Base-by-base conservation (phyloP, 768 basidiomycete species). In the Neoboletus brunneissimus region DNA sequence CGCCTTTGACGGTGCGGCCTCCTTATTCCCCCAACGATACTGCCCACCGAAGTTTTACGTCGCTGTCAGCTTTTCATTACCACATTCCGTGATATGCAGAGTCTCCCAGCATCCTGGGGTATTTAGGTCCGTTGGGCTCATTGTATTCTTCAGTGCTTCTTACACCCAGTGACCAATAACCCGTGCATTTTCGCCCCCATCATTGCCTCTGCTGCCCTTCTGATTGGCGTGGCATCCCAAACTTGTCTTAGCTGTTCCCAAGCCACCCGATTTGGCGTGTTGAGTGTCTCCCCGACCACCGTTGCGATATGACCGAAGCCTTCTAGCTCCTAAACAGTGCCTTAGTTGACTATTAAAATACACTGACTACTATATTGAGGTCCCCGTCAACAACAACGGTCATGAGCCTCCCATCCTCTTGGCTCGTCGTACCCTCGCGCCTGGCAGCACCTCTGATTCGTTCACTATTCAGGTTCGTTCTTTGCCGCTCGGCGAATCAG, bases 361-460 rank as follows among this genome's bases (percentile, higher is more conserved):
- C 52, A 71, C 62, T 53, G 70, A 71, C 54, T 71, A 72, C 53
- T 73, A 71, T 34, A 69, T 71, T 20, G 72, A 71, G 49, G 70
- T 73, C 16, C 70, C 72, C 8, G 47, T 47, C 22, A 63, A 67
- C 42, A 73, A 71, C 62, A 71, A 63, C 29, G 70, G 70, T 25
- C 1, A 63, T 31, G 72, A 71, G 27, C 64, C 70, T 37, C 66
- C 64, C 4, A 72, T 71, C 57, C 66, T 71, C 40, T 48, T 71
- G 47, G 54, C 55, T 38, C 69, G 69, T 48, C 58, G 57, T 22
- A 63, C 59, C 23, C 50, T 65, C 23, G 3, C 43, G 13, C 8
- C 55, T 15, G 57, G 55, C 9, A 53, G 34, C 12, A 62, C 45
- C 20, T 41, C 58, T 0, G 52, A 65, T 18, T 42, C 52, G 29